These are phyloP conservation scores for Erodium moschatum DNA, from an alignment of 441 rosid genomes.

Conservation along the genomic window DNA sequence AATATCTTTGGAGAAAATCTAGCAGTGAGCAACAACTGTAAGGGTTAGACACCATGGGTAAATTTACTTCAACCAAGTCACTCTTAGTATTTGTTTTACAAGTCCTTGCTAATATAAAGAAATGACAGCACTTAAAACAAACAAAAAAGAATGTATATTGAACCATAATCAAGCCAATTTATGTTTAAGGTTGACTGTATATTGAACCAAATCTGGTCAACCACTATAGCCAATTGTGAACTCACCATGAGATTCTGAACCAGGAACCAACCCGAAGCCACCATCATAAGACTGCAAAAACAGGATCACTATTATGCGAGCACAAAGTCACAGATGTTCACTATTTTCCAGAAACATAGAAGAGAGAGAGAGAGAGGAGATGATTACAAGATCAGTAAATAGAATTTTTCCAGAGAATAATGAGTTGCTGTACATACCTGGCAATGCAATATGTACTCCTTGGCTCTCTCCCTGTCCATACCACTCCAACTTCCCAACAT, in stretches of 20 bases:
- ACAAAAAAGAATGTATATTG: neutral
- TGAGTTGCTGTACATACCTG: conserved; percentile 40
- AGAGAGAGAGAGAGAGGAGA: too few relatives aligned
- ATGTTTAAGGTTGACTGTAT: neutral
- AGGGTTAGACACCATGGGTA: neutral
- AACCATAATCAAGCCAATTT: neutral
- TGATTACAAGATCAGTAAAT: neutral
- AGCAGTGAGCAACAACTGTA: too few relatives aligned
- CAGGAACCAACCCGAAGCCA: conserved; percentile 88
- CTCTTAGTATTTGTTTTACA: neutral
- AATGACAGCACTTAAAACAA: neutral
- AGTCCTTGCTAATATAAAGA: neutral
- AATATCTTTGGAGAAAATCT: too few relatives aligned
- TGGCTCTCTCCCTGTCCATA: conserved; percentile 71
- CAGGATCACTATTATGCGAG: conserved; percentile 16
- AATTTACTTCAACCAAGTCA: conserved; percentile 1
- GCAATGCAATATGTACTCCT: conserved; percentile 63
- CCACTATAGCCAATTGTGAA: conserved; percentile 13
- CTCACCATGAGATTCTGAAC: conserved; percentile 95
- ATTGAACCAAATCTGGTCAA: neutral
- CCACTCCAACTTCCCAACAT: conserved; percentile 83
- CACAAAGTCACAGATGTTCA: neutral
- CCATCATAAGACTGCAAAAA: conserved; percentile 84
- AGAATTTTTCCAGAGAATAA: neutral
- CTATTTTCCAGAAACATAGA: neutral